phyloP scores from a whole-genome alignment of 140 eudicot species.

The Bidens hawaiensis region DNA sequence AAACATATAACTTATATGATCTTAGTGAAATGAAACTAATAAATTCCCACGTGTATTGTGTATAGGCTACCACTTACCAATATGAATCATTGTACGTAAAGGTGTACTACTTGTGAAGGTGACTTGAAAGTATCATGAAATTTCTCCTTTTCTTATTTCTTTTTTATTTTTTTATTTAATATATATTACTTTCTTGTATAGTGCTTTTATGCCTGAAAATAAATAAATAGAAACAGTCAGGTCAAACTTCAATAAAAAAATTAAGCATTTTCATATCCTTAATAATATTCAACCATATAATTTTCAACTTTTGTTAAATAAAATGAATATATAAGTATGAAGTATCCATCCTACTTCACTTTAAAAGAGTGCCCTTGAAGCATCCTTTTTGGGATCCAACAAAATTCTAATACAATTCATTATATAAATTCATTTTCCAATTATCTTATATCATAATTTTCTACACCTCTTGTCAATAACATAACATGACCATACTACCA shows the following conservation, averaged over 20 bases:
- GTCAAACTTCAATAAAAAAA: conserved; percentile 6
- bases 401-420: conserved; percentile 14
- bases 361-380: conserved; percentile 7
- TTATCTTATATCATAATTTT: background rate
- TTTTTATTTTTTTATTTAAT: background rate
- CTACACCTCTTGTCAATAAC: background rate
- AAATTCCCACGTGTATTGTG: background rate
- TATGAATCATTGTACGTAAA: conserved; percentile 1
- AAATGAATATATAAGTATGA: background rate
- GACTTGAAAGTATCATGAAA: conserved; percentile 7
- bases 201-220: conserved; percentile 17
- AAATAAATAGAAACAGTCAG: background rate
- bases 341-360: too few relatives aligned
- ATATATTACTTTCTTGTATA: background rate
- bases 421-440: background rate
- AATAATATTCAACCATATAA: background rate
- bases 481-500: conserved; percentile 26
- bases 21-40: background rate
- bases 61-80: background rate
- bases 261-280: background rate
- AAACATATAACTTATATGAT: too few relatives aligned
- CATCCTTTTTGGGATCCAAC: conserved; percentile 13
- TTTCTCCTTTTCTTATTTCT: background rate
- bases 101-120: background rate
- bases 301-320: too few relatives aligned